Evolutionary conservation across 805 yeast genomes (phyloP), one percentile per base, ranked within the genome.

Genomic region (Saccharomycopsis sp.): DNA sequence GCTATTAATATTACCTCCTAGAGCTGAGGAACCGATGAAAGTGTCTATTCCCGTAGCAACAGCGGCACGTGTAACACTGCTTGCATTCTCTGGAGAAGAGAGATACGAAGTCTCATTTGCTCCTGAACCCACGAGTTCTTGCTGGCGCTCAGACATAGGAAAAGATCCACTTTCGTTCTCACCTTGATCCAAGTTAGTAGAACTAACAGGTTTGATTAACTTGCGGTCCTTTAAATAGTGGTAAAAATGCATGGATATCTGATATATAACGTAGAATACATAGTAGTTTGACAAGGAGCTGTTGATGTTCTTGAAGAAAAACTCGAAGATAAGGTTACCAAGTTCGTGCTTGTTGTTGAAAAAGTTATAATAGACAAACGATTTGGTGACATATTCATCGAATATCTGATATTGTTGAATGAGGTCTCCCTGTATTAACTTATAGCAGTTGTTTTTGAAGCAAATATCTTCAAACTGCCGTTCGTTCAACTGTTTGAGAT

Each of bases 181-280:
- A 5, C 38, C 38, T 29, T 5, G 5, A 29, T 29, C 12, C 38
- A 29, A 29, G 12, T 29, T 5, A 29, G 38, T 5, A 29, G 38
- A 5, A 29, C 38, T 29, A 12, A 29, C 49, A 44, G 49, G 49
- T 44, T 59, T 58, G 23, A 58, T 55, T 53, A 61, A 52, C 29
- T 59, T 59, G 8, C 59, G 49, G 8, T 59, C 63, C 24, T 56
- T 57, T 49, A 62, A 59, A 47, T 62, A 62, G 12, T 42, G 23
- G 35, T 62, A 62, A 54, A 62, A 62, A 23, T 59, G 59, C 56
- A 55, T 49, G 12, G 61, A 47, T n/a, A 62, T 57, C 38, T 53
- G 52, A 47, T 57, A 62, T 22, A 47, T 52, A 23, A 62, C 64
- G 52, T 54, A 62, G 47, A 62, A 62, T 52, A 53, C 57, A 53